Percentiles rank a stretch among this genome's conserved stretches.
Evolutionary conservation across 2,329 filamentous ascomycete genomes (phyloP).

Genomic region (Xylariaceae sp.): DNA sequence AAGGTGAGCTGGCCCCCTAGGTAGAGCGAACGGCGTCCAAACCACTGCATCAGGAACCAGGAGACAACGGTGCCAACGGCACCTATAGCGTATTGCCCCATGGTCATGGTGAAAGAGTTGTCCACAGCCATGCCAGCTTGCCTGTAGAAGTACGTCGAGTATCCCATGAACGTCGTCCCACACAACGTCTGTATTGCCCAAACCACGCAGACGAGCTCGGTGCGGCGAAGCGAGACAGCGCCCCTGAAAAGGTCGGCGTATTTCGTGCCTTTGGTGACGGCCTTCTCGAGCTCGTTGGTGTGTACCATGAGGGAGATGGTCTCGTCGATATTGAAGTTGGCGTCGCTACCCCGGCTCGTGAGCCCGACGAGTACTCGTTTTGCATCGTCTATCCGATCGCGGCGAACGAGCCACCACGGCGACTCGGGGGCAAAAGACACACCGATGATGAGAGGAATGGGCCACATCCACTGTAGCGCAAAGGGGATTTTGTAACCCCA

Average conservation of each 20-base stretch:
- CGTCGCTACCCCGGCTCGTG: conserved; percentile 19
- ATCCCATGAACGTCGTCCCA: conserved; percentile 22
- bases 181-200: conserved; percentile 21
- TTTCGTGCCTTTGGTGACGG: conserved; percentile 25
- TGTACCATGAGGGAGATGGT: conserved; percentile 37
- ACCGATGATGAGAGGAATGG: conserved; percentile 30
- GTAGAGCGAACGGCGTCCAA: conserved; percentile 35
- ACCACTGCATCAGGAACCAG: conserved; percentile 30
- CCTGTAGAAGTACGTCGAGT: conserved; percentile 30
- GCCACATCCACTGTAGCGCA: conserved; percentile 39
- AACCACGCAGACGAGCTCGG: conserved; percentile 27
- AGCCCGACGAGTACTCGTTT: conserved; percentile 24
- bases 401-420: conserved; percentile 27
- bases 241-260: conserved; percentile 38
- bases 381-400: conserved; percentile 29
- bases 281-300: conserved; percentile 35
- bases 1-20: conserved; percentile 33
- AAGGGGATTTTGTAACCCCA: conserved; percentile 38
- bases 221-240: conserved; percentile 29
- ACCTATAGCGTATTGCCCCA: conserved; percentile 33
- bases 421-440: conserved; percentile 29
- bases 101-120: conserved; percentile 20
- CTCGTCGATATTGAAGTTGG: conserved; percentile 28
- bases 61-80: conserved; percentile 35
- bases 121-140: conserved; percentile 23